Conservation (phyloP, 805 yeast species). For the Brettanomyces custersianus region DNA sequence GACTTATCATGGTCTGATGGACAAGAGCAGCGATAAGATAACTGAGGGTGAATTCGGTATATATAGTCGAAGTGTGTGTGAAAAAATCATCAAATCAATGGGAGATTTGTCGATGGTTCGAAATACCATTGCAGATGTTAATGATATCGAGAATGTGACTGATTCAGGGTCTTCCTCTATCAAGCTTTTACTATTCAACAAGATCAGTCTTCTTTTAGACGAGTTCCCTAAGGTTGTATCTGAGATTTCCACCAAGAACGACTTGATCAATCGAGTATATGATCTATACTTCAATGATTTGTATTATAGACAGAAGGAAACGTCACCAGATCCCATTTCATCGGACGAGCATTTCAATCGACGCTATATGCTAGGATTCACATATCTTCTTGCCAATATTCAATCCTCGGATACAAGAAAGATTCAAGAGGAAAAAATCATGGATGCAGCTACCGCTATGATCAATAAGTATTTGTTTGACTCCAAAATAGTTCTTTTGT, state of each 20-base stretch:
- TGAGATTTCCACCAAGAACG: conserved; percentile 6
- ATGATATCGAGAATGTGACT: neutral
- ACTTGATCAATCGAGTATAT: conserved; percentile 7
- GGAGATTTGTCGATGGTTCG: neutral
- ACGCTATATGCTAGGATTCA: conserved; percentile 14
- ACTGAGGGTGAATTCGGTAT: neutral
- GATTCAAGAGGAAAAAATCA: conserved; percentile 5
- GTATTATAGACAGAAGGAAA: conserved; percentile 7
- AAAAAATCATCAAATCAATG: neutral
- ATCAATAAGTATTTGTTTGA: conserved; percentile 11
- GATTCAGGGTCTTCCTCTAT: conserved; percentile 5
- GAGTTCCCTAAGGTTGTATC: conserved; percentile 7
- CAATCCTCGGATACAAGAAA: conserved; percentile 1
- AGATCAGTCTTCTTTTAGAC: conserved; percentile 12
- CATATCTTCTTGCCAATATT: conserved; percentile 11
- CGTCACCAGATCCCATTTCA: neutral
- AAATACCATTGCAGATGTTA: neutral
- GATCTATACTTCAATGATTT: conserved; percentile 10
- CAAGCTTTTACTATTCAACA: conserved; percentile 14
- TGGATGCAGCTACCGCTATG: conserved; percentile 10
- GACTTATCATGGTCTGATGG: neutral
- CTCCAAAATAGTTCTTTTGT: conserved; percentile 10
- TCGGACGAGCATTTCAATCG: conserved; percentile 11
- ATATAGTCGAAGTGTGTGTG: neutral
- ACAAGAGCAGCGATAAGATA: too few species aligned